phyloP scores from a whole-genome alignment of 306 rosid species.

The Cicer pinnatifidum region DNA sequence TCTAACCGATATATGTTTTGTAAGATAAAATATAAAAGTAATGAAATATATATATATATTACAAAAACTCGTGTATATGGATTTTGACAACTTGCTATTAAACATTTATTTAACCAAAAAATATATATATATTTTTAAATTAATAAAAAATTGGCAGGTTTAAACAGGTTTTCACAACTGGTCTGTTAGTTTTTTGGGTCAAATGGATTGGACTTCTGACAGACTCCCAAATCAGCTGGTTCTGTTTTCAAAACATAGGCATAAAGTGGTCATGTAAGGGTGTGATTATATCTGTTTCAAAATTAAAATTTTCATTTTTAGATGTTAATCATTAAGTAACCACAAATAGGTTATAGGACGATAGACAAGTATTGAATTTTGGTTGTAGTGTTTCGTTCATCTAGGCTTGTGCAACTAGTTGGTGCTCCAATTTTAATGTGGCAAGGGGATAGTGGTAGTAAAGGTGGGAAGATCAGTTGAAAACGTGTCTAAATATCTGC shows the following conservation, averaged over 20 bases:
- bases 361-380: constrained; percentile 22
- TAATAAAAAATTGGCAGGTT: too few species aligned
- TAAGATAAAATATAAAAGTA: too few species aligned
- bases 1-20: too few species aligned
- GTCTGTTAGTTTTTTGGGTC: too few species aligned
- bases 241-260: background rate
- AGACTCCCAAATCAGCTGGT: too few species aligned
- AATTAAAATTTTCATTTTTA: constrained; percentile 1
- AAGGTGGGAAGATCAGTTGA: background rate
- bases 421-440: constrained; percentile 17
- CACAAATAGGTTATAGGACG: background rate
- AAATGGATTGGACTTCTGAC: too few species aligned
- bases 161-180: too few species aligned
- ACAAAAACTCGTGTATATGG: too few species aligned
- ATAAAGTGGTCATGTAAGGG: constrained; percentile 12
- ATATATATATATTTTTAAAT: too few species aligned
- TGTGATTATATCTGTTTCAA: constrained; percentile 8
- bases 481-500: background rate
- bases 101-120: too few species aligned
- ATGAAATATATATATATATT: too few species aligned
- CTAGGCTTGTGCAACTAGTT: constrained; percentile 25
- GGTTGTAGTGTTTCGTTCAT: constrained; percentile 19
- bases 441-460: constrained; percentile 12
- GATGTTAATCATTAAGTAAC: constrained; percentile 2
- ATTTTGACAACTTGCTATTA: too few species aligned